A percentile compares a stretch with the other conserved stretches of the same genome.
These are phyloP conservation scores for Lycium ferocissimum DNA, from an alignment of 257 asterid genomes.

Conservation along the genomic window DNA sequence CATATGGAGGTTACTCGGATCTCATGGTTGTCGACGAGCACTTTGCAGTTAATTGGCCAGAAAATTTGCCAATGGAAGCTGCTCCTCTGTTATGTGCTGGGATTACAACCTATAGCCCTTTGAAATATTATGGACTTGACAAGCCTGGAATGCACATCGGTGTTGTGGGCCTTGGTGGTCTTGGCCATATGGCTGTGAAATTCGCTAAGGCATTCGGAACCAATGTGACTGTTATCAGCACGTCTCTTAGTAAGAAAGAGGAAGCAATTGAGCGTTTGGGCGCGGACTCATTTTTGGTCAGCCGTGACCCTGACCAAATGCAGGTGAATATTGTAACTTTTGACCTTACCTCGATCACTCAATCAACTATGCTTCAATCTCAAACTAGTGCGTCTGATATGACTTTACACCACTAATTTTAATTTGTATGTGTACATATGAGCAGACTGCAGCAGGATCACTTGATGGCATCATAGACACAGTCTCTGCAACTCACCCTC, in stretches of 20 bases:
- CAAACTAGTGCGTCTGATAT: background rate
- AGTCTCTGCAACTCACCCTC: constrained; percentile 44
- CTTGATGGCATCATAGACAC: constrained; percentile 54
- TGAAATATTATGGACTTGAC: constrained; percentile 50
- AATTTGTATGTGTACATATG: background rate
- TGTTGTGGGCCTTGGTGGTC: constrained; percentile 62
- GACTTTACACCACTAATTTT: background rate
- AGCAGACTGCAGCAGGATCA: constrained; percentile 44
- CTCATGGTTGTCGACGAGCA: constrained; percentile 56
- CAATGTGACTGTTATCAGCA: constrained; percentile 57
- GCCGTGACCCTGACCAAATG: constrained; percentile 51
- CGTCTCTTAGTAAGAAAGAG: constrained; percentile 45
- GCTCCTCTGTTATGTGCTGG: constrained; percentile 68
- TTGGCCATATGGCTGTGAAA: constrained; percentile 60
- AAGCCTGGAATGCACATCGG: constrained; percentile 58
- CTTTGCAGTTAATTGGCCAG: constrained; percentile 55
- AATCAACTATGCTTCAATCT: background rate
- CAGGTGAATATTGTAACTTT: constrained; percentile 32
- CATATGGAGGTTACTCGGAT: constrained; percentile 57
- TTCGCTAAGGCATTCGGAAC: constrained; percentile 56
- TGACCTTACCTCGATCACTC: background rate
- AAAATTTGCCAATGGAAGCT: constrained; percentile 48
- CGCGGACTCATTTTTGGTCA: constrained; percentile 50
- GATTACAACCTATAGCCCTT: constrained; percentile 53
- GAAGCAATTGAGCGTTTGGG: constrained; percentile 54